Conservation (phyloP, 2,329 filamentous ascomycete genomes). For the Diplodia corticola region DNA sequence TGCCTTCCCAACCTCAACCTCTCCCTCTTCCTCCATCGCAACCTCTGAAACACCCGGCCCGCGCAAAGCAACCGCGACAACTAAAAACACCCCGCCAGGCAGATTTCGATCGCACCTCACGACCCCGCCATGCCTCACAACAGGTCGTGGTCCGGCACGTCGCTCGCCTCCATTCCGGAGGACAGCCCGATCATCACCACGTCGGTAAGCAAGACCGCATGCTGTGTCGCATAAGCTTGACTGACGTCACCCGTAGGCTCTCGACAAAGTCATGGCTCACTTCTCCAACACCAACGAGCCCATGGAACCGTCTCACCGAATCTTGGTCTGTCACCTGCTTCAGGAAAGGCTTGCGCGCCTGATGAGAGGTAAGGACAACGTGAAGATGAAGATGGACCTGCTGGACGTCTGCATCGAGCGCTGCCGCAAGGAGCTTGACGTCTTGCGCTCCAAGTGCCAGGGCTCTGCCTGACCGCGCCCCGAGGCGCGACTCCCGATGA, state of each 20-base stretch:
- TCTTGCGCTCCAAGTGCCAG: too few relatives aligned
- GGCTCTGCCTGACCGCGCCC: too few relatives aligned
- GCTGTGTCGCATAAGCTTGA: too few relatives aligned
- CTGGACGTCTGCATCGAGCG: neutral
- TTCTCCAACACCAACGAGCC: neutral
- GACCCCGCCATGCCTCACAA: slow-evolving; percentile 25
- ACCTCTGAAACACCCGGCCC: too few relatives aligned
- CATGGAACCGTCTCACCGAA: neutral
- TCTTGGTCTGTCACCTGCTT: neutral
- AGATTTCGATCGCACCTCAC: neutral
- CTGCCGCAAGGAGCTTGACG: neutral
- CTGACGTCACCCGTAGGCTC: neutral
- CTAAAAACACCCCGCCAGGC: too few relatives aligned
- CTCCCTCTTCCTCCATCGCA: too few relatives aligned
- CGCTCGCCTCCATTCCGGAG: neutral
- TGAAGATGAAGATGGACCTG: neutral
- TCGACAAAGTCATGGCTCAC: neutral
- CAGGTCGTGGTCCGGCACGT: slow-evolving; percentile 9
- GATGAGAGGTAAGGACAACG: neutral
- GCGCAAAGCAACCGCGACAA: too few relatives aligned
- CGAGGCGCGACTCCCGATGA: neutral
- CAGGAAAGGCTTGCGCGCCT: neutral
- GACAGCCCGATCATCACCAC: neutral
- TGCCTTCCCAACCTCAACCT: too few relatives aligned
- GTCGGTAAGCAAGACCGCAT: neutral